Base-by-base conservation (phyloP, 176 grass and related monocot genomes). In the Aegilops sharonensis region DNA sequence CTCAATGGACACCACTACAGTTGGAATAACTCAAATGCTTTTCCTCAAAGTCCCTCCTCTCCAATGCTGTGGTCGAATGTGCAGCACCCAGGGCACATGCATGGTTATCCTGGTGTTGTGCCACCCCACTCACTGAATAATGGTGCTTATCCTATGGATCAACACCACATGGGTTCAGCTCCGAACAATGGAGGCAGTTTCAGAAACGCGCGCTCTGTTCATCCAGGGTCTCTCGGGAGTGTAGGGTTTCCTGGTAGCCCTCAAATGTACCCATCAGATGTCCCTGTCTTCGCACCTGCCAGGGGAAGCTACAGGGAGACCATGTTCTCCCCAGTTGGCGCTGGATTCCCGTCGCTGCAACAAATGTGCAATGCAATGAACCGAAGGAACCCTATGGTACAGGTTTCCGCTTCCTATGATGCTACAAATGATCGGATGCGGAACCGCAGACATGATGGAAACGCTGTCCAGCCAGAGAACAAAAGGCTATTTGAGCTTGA, bases 401-500 rank as follows among this genome's bases (percentile, higher is more conserved):
- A 81, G 43, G 67, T 96, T 77, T 88, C 92, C 18, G 50, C 86
- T 67, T 89, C 94, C 37, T 94, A 87, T 85, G 90, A 94, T 74
- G 65, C 72, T 23, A 84, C 88, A 60, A 96, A 75, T 89, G 97
- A 99, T 65, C 74, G 90, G 60, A 87, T 91, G 66, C 94, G 94
- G 83, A 92, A 32, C 36, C 82, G 94, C 64, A 99, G 92, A 83
- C 86, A 89, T 89, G 92, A 94, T 66, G 87, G 85, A 81, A 94
- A 70, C 77, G 30, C 81, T 85, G 89, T 66, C 59, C 91, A 92
- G 45, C 69, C 65, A 85, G 91, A 91, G 60, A 99, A 85, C 52
- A 95, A 93, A 71, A 95, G 89, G 70, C 97, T 94, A 32, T 99
- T 90, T 90, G 97, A 99, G 71, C 90, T 99, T 80, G 92, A 96